Evolutionary conservation across 768 basidiomycete genomes (phyloP), one percentile per base, ranked within the genome.

Genomic region (Cubamyces sp.): DNA sequence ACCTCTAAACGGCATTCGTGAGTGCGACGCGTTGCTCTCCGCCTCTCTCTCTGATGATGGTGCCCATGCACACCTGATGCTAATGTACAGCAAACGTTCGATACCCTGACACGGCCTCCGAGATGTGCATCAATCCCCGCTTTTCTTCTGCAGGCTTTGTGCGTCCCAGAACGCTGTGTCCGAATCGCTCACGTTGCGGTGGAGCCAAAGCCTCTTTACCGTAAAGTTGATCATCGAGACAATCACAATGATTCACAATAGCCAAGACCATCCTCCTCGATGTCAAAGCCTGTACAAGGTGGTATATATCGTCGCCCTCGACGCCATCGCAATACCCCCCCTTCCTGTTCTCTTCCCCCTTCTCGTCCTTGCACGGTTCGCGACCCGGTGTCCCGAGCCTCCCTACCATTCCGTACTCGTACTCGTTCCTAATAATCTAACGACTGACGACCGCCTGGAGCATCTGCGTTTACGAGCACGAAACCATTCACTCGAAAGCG

Each of bases 371-470:
- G 39, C 49, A 48, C 54, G 58, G 26, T 55, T 56, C 63, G 50
- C 49, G 42, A 57, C 63, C 63, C 60, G 58, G 63, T 60, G 63
- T 64, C 48, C 42, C 55, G 49, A 56, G 18, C 45, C 42, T 55
- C 26, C 30, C 51, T 45, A 48, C 39, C n/a, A n/a, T n/a, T 43
- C 42, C 28, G 26, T 51, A 51, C 45, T 42, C 30, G 15, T 23
- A 18, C 47, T 39, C 16, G 37, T 2, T 39, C 5, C 37, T 3
- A 16, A 8, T 49, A 30, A 50, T 50, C 48, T 19, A 8, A 45
- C 28, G 19, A 34, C 28, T 16, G 18, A 16, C 37, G 0, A 15
- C 49, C 23, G 49, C 34, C 43, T 47, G 26, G 30, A 4, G 42
- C 56, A 49, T 28, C 21, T 37, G 39, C 45, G 45, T 47, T 11